A percentile compares a stretch with the other conserved stretches of the same genome.
These are phyloP conservation scores for Leccinum variicolor DNA, from an alignment of 768 basidiomycete species.

Conservation along the genomic window DNA sequence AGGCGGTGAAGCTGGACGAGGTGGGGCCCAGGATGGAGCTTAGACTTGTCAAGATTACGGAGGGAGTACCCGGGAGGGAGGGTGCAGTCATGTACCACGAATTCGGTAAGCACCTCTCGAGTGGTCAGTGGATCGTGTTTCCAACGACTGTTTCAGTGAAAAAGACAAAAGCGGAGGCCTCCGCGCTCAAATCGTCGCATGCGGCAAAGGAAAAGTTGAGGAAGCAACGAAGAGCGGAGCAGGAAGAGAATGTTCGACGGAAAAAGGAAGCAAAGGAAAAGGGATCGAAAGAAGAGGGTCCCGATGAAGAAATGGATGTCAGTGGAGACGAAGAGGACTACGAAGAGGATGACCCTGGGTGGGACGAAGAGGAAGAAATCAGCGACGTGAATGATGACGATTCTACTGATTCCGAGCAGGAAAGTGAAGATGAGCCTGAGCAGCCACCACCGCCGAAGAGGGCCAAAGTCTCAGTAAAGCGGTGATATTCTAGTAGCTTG, in stretches of 20 bases:
- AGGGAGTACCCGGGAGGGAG: conserved; percentile 91
- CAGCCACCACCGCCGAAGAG: conserved; percentile 52
- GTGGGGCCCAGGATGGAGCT: conserved; percentile 96
- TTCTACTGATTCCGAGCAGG: conserved; percentile 40
- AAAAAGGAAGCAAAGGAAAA: conserved; percentile 56
- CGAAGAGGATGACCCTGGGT: conserved; percentile 35
- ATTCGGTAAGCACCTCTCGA: conserved; percentile 60
- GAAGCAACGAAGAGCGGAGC: conserved; percentile 80
- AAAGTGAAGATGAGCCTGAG: conserved; percentile 48
- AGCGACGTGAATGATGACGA: conserved; percentile 51
- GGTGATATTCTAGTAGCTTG: conserved; percentile 27
- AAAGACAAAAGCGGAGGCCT: conserved; percentile 77
- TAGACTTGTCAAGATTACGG: conserved; percentile 87
- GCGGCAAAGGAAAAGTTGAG: conserved; percentile 72
- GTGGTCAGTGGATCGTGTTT: background rate
- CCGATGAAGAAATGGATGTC: conserved; percentile 40
- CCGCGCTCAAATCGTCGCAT: conserved; percentile 67
- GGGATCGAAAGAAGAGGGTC: conserved; percentile 29
- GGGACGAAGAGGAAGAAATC: conserved; percentile 65
- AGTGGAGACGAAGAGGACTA: conserved; percentile 40
- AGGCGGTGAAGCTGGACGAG: conserved; percentile 90
- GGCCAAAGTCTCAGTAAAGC: conserved; percentile 46
- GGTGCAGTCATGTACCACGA: conserved; percentile 93
- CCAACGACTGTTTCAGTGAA: conserved; percentile 55
- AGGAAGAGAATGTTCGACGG: conserved; percentile 84